Evolutionary conservation across 305 asterid genomes (phyloP).

Genomic region (Striga hermonthica): DNA sequence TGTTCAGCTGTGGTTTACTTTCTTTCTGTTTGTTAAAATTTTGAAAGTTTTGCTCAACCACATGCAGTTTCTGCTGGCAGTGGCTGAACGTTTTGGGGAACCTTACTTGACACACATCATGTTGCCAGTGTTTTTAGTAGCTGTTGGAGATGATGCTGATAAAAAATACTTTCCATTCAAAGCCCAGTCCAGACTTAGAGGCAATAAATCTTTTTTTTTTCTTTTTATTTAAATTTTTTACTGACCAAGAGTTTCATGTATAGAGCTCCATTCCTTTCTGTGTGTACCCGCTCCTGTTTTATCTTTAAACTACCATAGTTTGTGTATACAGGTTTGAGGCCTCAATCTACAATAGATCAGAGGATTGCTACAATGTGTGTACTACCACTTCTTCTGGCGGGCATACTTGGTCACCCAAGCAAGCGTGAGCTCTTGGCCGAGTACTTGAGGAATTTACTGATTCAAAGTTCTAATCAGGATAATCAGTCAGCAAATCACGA

Average conservation of each 20-base stretch:
- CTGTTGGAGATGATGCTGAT: slow-evolving; percentile 82
- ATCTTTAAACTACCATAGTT: slow-evolving; percentile 24
- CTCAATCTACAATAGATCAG: slow-evolving; percentile 60
- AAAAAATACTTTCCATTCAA: slow-evolving; percentile 60
- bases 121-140: slow-evolving; percentile 85
- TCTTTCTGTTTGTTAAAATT: slow-evolving; percentile 28
- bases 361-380: slow-evolving; percentile 80
- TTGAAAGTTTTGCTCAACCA: slow-evolving; percentile 33
- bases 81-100: slow-evolving; percentile 73
- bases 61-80: slow-evolving; percentile 73
- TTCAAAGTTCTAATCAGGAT: slow-evolving; percentile 63
- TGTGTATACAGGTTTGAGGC: slow-evolving; percentile 62
- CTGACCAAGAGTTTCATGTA: no score
- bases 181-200: slow-evolving; percentile 58
- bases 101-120: slow-evolving; percentile 72
- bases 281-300: slow-evolving; percentile 11
- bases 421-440: slow-evolving; percentile 64
- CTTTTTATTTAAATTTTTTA: no score
- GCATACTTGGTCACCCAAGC: slow-evolving; percentile 82
- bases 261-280: no score
- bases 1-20: slow-evolving; percentile 11
- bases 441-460: slow-evolving; percentile 71
- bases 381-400: slow-evolving; percentile 92
- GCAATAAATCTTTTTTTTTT: slow-evolving; percentile 34
- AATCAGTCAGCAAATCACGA: slow-evolving; percentile 63